These are phyloP conservation scores for Parsonsia alboflavescens DNA, from an alignment of 257 asterid genomes.

Conservation along the genomic window DNA sequence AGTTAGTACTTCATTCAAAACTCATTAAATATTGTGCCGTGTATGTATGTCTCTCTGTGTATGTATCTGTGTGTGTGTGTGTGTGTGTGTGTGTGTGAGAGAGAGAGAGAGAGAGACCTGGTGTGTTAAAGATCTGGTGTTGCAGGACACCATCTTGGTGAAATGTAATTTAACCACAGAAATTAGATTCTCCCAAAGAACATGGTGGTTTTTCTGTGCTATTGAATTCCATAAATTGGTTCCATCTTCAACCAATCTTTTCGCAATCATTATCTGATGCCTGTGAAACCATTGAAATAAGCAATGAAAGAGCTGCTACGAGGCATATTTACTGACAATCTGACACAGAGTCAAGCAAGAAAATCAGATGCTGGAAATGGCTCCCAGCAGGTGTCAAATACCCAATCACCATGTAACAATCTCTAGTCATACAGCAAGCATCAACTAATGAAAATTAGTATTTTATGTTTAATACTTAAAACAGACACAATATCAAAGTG, in stretches of 20 bases:
- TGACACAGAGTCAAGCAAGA: background rate
- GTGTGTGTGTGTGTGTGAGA: background rate
- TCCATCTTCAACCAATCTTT: constrained; percentile 75
- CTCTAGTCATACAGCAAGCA: background rate
- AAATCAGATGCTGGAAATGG: background rate
- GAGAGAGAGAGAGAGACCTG: constrained; percentile 46
- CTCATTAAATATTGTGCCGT: background rate
- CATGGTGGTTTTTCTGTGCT: constrained; percentile 46
- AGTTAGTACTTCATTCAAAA: background rate
- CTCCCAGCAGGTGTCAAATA: background rate
- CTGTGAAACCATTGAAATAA: constrained; percentile 34
- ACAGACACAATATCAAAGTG: background rate
- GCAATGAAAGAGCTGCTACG: background rate
- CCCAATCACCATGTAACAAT: background rate
- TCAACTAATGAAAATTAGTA: background rate
- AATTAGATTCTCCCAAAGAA: constrained; percentile 68
- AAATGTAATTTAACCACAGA: constrained; percentile 48
- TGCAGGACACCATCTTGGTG: constrained; percentile 45
- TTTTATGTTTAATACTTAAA: background rate
- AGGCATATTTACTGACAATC: background rate
- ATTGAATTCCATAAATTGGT: constrained; percentile 59
- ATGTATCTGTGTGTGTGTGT: too few species aligned
- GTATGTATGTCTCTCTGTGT: background rate
- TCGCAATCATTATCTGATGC: constrained; percentile 67
- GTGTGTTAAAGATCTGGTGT: constrained; percentile 52